Evolutionary conservation across 441 rosid species (phyloP).

Genomic region (Breynia disticha): DNA sequence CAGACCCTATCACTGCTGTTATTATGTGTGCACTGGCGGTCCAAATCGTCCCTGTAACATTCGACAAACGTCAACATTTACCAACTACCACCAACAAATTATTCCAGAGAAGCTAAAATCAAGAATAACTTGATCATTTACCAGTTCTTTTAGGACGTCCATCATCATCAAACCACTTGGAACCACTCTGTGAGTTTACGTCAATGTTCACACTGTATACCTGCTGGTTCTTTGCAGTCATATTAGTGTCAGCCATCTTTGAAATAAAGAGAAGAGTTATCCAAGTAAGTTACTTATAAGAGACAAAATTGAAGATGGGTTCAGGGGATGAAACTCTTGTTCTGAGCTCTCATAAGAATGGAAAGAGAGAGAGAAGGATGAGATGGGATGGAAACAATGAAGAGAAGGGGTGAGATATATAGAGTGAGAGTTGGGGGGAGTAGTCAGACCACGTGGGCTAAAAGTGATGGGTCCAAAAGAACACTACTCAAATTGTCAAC

Average conservation of each 20-base stretch:
- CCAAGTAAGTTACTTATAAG: not conserved
- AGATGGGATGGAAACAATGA: too few relatives aligned
- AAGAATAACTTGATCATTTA: constrained; percentile 8
- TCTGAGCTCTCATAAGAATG: too few relatives aligned
- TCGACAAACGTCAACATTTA: not conserved
- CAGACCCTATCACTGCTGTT: constrained; percentile 80
- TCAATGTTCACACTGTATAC: constrained; percentile 37
- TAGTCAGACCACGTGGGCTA: too few relatives aligned
- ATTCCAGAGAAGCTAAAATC: too few relatives aligned
- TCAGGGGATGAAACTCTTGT: too few relatives aligned
- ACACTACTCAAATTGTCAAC: too few relatives aligned
- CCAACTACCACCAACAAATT: too few relatives aligned
- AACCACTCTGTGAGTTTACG: constrained; percentile 24
- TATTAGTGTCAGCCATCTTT: constrained; percentile 51
- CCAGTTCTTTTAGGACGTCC: constrained; percentile 64
- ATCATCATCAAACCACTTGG: constrained; percentile 59
- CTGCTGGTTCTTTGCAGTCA: constrained; percentile 25
- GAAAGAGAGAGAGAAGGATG: too few relatives aligned
- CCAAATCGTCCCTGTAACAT: constrained; percentile 52
- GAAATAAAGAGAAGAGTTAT: not conserved
- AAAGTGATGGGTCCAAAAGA: too few relatives aligned
- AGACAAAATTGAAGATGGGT: too few relatives aligned
- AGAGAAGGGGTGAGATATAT: too few relatives aligned
- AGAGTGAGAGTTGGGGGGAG: too few relatives aligned
- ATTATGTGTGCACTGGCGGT: constrained; percentile 82